A percentile compares a stretch with the other conserved stretches of the same genome.
Evolutionary conservation across 2,329 filamentous ascomycete species (phyloP).

Genomic region (Neurospora sp.): DNA sequence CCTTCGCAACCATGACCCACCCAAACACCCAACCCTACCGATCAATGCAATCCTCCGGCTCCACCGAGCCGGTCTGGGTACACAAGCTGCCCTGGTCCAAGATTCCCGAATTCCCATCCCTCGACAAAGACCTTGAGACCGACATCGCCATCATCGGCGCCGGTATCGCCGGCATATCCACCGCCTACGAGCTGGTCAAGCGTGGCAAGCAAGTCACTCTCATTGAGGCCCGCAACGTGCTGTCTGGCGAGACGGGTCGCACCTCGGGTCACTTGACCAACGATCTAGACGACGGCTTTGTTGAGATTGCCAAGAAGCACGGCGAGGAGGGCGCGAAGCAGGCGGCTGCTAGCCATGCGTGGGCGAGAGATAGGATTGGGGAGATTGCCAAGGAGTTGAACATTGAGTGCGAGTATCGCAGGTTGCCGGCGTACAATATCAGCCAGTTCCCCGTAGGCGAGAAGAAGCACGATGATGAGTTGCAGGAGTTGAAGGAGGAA

Average conservation of each 20-base stretch:
- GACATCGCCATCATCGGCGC: conserved; percentile 42
- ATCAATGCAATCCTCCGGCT: conserved; percentile 35
- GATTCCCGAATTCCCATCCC: conserved; percentile 32
- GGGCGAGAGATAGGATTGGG: conserved; percentile 41
- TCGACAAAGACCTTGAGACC: conserved; percentile 32
- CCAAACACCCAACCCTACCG: not conserved
- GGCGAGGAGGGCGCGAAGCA: conserved; percentile 36
- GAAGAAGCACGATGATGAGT: conserved; percentile 33
- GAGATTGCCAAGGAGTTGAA: conserved; percentile 37
- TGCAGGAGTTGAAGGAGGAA: conserved; percentile 35
- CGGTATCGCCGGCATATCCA: conserved; percentile 42
- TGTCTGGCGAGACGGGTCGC: conserved; percentile 43
- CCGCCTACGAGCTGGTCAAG: conserved; percentile 42
- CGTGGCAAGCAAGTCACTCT: conserved; percentile 40
- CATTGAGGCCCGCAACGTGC: conserved; percentile 43
- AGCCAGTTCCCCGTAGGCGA: conserved; percentile 36
- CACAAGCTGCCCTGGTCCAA: conserved; percentile 36
- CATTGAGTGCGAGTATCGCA: conserved; percentile 47
- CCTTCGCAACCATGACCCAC: not conserved
- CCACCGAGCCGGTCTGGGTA: conserved; percentile 43
- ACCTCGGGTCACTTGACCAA: conserved; percentile 46
- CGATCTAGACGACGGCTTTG: conserved; percentile 43
- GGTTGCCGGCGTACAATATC: conserved; percentile 37
- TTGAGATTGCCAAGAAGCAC: conserved; percentile 41
- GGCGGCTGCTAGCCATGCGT: conserved; percentile 44